These are phyloP conservation scores for Camillea tinctor DNA, from an alignment of 2,329 filamentous ascomycete species.

Conservation along the genomic window DNA sequence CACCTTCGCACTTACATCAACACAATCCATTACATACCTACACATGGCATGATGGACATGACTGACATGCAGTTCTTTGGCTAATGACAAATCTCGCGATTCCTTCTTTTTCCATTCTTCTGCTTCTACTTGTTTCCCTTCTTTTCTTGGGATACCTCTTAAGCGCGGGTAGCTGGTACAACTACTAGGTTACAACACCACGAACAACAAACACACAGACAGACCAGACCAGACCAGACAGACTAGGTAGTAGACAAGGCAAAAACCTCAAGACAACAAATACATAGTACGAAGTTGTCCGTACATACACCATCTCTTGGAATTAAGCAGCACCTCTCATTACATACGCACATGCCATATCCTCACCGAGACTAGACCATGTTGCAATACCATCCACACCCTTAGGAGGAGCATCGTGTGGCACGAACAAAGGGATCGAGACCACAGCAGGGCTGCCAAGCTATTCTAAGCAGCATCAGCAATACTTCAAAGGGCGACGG, in stretches of 20 bases:
- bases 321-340: too few relatives aligned
- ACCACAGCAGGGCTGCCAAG: conserved; percentile 12
- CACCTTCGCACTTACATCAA: neutral
- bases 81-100: neutral
- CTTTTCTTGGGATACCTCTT: too few relatives aligned
- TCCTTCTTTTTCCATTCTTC: neutral
- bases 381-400: conserved; percentile 7
- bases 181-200: too few relatives aligned
- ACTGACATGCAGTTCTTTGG: neutral
- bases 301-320: too few relatives aligned
- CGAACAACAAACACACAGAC: too few relatives aligned
- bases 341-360: too few relatives aligned
- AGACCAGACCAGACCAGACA: too few relatives aligned
- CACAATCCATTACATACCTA: neutral
- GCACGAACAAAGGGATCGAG: conserved; percentile 16
- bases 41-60: too few relatives aligned
- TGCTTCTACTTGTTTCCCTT: conserved; percentile 1
- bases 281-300: too few relatives aligned
- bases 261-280: too few relatives aligned
- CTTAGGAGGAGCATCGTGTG: conserved; percentile 20
- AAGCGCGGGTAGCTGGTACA: too few relatives aligned
- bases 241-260: too few relatives aligned
- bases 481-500: conserved; percentile 8
- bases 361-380: conserved; percentile 13
- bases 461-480: conserved; percentile 16